phyloP scores from a whole-genome alignment of 2,329 filamentous ascomycete species.

The Fusarium succisae region DNA sequence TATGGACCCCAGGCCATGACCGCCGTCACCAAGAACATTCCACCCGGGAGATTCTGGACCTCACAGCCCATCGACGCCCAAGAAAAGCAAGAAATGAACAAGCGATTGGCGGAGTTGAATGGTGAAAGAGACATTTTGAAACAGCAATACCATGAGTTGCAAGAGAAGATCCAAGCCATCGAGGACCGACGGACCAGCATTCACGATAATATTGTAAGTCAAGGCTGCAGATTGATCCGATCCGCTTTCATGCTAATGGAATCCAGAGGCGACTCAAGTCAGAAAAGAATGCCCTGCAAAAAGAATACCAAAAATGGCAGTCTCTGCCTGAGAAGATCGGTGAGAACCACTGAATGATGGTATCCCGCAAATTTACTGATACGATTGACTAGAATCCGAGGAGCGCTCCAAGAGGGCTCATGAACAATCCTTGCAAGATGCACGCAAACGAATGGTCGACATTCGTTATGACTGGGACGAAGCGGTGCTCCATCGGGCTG shows the following conservation, averaged over 20 bases:
- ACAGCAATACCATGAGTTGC: constrained; percentile 46
- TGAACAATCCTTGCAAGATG: constrained; percentile 47
- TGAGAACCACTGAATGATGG: constrained; percentile 49
- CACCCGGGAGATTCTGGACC: constrained; percentile 75
- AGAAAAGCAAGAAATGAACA: constrained; percentile 69
- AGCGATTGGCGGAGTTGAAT: constrained; percentile 57
- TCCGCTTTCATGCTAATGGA: constrained; percentile 28
- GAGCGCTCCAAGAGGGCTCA: constrained; percentile 45
- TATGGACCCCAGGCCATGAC: constrained; percentile 81
- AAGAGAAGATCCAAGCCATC: constrained; percentile 53
- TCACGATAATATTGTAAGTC: constrained; percentile 50
- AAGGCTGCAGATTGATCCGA: background rate
- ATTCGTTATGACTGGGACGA: constrained; percentile 66
- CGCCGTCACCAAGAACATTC: constrained; percentile 71
- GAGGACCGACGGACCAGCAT: constrained; percentile 55
- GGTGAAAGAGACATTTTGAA: constrained; percentile 49
- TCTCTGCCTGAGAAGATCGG: constrained; percentile 77
- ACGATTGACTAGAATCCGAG: constrained; percentile 46
- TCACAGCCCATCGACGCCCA: constrained; percentile 77
- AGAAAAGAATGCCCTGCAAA: constrained; percentile 76
- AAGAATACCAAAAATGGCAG: constrained; percentile 69
- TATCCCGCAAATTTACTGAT: background rate
- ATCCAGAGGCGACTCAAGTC: constrained; percentile 59
- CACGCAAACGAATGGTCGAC: constrained; percentile 53
- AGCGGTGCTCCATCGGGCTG: constrained; percentile 64